Conservation (phyloP, 2,329 filamentous ascomycete species). For the Ceratocystis destructans region DNA sequence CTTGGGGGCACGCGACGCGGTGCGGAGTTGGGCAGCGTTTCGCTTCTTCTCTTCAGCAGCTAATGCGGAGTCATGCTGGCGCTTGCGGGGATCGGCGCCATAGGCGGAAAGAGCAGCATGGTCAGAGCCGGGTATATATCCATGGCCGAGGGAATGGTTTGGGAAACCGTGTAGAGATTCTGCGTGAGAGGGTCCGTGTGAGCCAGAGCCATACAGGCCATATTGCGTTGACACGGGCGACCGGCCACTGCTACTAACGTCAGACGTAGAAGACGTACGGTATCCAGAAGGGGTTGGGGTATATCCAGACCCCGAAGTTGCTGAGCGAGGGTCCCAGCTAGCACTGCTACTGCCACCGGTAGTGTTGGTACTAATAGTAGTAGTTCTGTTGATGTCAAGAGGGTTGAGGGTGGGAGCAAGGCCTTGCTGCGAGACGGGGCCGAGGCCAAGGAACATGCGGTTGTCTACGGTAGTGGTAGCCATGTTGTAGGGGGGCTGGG, state of each 20-base stretch:
- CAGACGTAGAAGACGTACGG: slow-evolving; percentile 10
- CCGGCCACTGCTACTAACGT: slow-evolving; percentile 3
- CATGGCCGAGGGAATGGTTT: neutral
- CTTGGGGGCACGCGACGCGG: slow-evolving; percentile 20
- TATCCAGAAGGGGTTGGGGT: slow-evolving; percentile 3
- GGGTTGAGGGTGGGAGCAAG: slow-evolving; percentile 5
- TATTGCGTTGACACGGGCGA: slow-evolving; percentile 7
- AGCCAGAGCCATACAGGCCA: slow-evolving; percentile 9
- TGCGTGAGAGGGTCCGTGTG: slow-evolving; percentile 8
- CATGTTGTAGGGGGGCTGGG: slow-evolving; percentile 6
- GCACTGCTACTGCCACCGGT: neutral
- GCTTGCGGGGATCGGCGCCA: slow-evolving; percentile 8
- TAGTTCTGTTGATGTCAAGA: slow-evolving; percentile 9
- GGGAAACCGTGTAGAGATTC: slow-evolving; percentile 6
- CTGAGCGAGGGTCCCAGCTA: slow-evolving; percentile 8
- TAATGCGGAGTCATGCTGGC: slow-evolving; percentile 14
- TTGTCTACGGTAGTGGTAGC: neutral
- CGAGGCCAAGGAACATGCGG: slow-evolving; percentile 11
- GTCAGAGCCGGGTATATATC: neutral
- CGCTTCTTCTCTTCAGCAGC: slow-evolving; percentile 19
- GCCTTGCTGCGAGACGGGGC: neutral
- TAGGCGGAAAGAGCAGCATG: neutral
- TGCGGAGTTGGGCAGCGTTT: slow-evolving; percentile 19
- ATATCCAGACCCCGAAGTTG: neutral
- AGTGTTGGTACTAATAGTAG: neutral